Base-by-base conservation (phyloP, 306 rosid genomes). In the Luffa aegyptiaca region DNA sequence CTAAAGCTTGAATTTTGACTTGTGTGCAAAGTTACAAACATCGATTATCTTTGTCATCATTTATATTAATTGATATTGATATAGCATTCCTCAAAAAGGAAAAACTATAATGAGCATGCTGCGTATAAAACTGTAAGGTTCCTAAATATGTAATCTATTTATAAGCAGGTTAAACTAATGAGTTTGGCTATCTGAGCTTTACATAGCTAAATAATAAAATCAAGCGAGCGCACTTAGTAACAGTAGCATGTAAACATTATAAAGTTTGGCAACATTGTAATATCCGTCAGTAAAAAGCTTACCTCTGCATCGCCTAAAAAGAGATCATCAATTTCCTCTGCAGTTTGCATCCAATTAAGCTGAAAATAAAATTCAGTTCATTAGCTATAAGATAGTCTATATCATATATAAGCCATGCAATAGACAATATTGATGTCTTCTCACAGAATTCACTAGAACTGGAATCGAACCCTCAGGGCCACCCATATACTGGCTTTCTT, bases 231-330 rank as follows among this genome's bases (percentile, higher is more conserved):
- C 49, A 17, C 70, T 63, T 39, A 18, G 31, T 1, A 39, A 66
- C 7, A n/a, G 26, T n/a, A 72, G 37, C 39, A 70, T 20, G 76
- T 2, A 21, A 26, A 26, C 31, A 26, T 26, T 26, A 26, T 26
- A 26, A 72, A 72, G 14, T 73, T 26, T 49, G 77, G 49, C 45
- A 6, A 11, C 17, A 20, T 12, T 16, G 44, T 48, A 49, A 73
- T 46, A 48, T 18, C 51, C 45, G 31, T 44, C 49, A 11, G 17
- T 21, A 16, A 37, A 45, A 37, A 77, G 55, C 82, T 53, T 81
- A 93, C 98, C 97, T 93, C 97, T 0, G 98, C 98, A 81, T 93
- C 98, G 12, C 95, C 98, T 78, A 91, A 81, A 86, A 90, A 93
- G 78, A 90, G 80, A 79, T 93, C 98, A 37, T 93, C 98, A 76